phyloP scores from a whole-genome alignment of 768 basidiomycete genomes.

The Calocera viscosa region DNA sequence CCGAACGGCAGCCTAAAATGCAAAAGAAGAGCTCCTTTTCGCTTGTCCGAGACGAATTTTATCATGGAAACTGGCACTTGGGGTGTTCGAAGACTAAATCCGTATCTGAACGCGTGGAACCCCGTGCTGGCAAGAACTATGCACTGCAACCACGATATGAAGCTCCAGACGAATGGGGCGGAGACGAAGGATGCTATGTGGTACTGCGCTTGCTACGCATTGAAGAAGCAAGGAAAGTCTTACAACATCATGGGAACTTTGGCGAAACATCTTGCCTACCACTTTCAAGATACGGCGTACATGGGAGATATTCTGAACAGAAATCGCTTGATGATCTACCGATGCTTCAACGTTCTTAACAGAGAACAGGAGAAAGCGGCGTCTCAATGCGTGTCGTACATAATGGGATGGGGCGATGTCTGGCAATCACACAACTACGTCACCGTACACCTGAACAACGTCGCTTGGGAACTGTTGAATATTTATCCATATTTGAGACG shows the following conservation, averaged over 20 bases:
- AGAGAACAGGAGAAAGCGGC: background rate
- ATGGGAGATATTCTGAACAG: constrained; percentile 16
- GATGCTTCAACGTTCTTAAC: background rate
- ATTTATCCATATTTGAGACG: no score
- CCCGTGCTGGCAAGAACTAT: constrained; percentile 21
- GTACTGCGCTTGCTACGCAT: constrained; percentile 29
- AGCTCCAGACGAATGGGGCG: constrained; percentile 30
- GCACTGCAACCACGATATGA: constrained; percentile 34
- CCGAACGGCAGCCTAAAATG: constrained; percentile 22
- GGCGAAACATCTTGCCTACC: constrained; percentile 26
- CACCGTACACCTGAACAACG: background rate
- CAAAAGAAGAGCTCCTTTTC: constrained; percentile 26
- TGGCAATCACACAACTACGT: background rate
- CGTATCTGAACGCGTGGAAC: constrained; percentile 20
- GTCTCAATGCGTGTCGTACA: background rate
- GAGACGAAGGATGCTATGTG: constrained; percentile 28
- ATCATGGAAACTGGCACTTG: constrained; percentile 18
- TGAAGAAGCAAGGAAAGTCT: constrained; percentile 29
- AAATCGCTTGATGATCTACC: background rate
- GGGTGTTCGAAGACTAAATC: constrained; percentile 14
- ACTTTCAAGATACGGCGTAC: constrained; percentile 15
- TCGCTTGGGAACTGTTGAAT: background rate
- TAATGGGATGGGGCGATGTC: background rate
- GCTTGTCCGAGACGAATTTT: constrained; percentile 9
- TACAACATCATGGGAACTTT: constrained; percentile 31